These are phyloP conservation scores for Tetrahymena thermophila DNA, from an alignment of 73 alveolate species.

Conservation along the genomic window DNA sequence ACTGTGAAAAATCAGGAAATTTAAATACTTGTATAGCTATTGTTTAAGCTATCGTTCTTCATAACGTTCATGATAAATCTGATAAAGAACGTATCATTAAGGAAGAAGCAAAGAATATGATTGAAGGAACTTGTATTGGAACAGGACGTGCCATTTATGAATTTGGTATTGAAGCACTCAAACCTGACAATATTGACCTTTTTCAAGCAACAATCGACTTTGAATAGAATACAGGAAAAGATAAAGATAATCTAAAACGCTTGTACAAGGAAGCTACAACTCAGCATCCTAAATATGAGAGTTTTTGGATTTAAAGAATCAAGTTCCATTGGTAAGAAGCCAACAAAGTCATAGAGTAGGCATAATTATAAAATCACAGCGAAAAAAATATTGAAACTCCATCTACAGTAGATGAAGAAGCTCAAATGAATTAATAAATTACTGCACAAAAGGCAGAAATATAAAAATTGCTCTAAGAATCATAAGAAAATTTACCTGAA, in stretches of 20 bases:
- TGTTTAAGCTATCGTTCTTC: constrained; percentile 44
- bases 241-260: neutral
- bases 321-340: neutral
- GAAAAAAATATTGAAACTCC: neutral
- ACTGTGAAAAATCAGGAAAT: constrained; percentile 61
- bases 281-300: neutral
- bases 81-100: neutral
- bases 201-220: neutral
- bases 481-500: neutral
- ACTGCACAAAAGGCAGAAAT: neutral
- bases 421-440: neutral
- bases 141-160: constrained; percentile 48
- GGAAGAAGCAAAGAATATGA: constrained; percentile 19
- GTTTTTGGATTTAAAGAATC: neutral
- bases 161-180: neutral
- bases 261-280: neutral
- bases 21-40: constrained; percentile 59
- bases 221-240: neutral
- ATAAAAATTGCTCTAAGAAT: neutral
- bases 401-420: neutral
- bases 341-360: neutral
- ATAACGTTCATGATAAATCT: constrained; percentile 33
- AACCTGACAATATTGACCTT: neutral
- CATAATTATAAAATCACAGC: neutral
- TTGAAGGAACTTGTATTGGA: constrained; percentile 32